Base-by-base conservation (phyloP, 805 yeast species). In the Kuraishia ogatae region DNA sequence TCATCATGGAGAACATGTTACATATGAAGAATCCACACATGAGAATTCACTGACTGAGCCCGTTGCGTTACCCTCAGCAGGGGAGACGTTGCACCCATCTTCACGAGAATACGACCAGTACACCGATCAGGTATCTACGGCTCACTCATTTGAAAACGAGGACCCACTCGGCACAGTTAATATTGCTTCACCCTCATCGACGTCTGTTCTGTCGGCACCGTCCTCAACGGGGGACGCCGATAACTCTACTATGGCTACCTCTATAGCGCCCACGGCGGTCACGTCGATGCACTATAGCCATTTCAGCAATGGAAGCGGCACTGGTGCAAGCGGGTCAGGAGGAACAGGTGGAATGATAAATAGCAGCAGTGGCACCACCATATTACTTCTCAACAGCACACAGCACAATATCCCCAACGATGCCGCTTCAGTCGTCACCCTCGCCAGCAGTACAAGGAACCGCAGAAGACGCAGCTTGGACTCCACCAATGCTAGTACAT, bases 401-500 rank as follows among this genome's bases (percentile, higher is more conserved):
- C 43, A 35, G 17, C 43, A 35, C 43, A 35, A 35, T 11, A 35
- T 35, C 43, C 43, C 43, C 21, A 28, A 23, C 24, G 72, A 69
- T 49, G 65, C 70, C 1, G 64, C 70, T 0, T 67, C 71, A 2
- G 67, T 70, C 21, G 60, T 70, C 5, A 70, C 73, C 1, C 62
- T 70, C 54, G 72, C 72, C 1, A 64, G 69, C 43, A 67, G 71
- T 1, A 66, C 71, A 2, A 61, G 72, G 23, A 64, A 67, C 51
- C 57, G 68, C 50, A 58, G 71, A 55, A 58, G 72, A 39, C 56
- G 71, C 21, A 66, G 71, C 24, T 63, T 74, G 8, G 76, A 78
- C 47, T 35, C 43, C 43, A 78, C 86, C 2, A 84, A 82, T 59
- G 81, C 88, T 21, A 81, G 87, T 53, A 81, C 87, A 0, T 73